Percentiles rank a stretch among this genome's conserved stretches.
Evolutionary conservation across 2,329 filamentous ascomycete genomes (phyloP).

Genomic region (Alternaria sp.): DNA sequence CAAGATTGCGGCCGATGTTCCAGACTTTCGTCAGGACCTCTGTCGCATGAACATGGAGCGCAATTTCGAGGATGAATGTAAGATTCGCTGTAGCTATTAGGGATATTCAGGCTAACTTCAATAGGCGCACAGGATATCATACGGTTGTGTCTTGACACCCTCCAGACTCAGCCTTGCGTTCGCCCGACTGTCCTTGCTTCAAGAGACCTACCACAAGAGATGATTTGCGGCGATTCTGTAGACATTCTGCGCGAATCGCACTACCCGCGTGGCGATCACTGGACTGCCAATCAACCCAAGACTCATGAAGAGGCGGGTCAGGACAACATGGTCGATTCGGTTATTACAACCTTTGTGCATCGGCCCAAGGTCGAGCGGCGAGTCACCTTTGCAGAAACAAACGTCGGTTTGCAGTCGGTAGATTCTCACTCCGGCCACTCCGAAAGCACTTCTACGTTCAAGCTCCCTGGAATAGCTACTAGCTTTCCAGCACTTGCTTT

Average conservation of each 20-base stretch:
- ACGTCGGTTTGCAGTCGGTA: neutral
- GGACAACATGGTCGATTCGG: constrained; percentile 5
- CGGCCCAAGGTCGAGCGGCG: constrained; percentile 14
- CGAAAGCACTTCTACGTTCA: neutral
- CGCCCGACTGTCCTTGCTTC: constrained; percentile 17
- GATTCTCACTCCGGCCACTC: neutral
- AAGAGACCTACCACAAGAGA: constrained; percentile 18
- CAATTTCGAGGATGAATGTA: constrained; percentile 54
- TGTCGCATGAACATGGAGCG: constrained; percentile 50
- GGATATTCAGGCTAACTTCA: constrained; percentile 7
- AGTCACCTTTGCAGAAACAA: constrained; percentile 1
- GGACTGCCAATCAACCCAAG: neutral
- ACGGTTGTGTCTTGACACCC: constrained; percentile 19
- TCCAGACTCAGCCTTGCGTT: constrained; percentile 9
- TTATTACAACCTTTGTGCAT: constrained; percentile 20
- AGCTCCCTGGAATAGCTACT: neutral
- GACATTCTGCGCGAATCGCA: neutral
- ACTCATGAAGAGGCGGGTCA: neutral
- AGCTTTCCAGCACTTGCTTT: neutral
- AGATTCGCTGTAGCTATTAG: constrained; percentile 20
- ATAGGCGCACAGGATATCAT: constrained; percentile 28
- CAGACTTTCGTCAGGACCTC: constrained; percentile 54
- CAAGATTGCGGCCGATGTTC: constrained; percentile 46
- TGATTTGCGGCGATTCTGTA: constrained; percentile 10
- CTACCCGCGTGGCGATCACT: neutral